Conservation (phyloP, 331 rosid species). For the Spiraea crenata region DNA sequence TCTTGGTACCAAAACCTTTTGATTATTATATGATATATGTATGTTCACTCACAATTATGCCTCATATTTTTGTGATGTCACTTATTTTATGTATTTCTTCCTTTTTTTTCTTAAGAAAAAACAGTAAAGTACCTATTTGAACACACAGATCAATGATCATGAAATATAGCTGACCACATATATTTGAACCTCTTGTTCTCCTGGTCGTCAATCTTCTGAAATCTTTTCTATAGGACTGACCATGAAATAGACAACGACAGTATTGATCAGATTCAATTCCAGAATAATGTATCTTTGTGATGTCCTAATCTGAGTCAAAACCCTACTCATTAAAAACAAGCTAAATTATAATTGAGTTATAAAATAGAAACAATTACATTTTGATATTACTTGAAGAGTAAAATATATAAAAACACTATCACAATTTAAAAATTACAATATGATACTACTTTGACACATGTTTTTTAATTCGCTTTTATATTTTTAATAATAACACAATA, state of each 20-base stretch:
- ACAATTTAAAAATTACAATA: too few relatives aligned
- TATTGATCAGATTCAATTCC: neutral
- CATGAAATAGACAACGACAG: neutral
- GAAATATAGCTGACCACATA: neutral
- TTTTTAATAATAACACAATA: too few relatives aligned
- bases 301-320: neutral
- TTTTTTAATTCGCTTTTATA: too few relatives aligned
- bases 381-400: too few relatives aligned
- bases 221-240: neutral
- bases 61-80: neutral
- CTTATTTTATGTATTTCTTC: too few relatives aligned
- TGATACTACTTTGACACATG: too few relatives aligned
- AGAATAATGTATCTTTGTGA: conserved; percentile 4
- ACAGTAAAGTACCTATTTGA: too few relatives aligned
- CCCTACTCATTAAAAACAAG: neutral
- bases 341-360: too few relatives aligned
- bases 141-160: too few relatives aligned
- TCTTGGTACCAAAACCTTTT: neutral
- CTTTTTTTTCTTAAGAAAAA: too few relatives aligned
- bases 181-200: neutral
- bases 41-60: conserved; percentile 24
- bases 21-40: conserved; percentile 16
- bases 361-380: too few relatives aligned
- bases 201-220: neutral
- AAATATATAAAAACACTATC: too few relatives aligned